These are phyloP conservation scores for Solanum arcanum DNA, from an alignment of 257 asterid genomes.

Conservation along the genomic window DNA sequence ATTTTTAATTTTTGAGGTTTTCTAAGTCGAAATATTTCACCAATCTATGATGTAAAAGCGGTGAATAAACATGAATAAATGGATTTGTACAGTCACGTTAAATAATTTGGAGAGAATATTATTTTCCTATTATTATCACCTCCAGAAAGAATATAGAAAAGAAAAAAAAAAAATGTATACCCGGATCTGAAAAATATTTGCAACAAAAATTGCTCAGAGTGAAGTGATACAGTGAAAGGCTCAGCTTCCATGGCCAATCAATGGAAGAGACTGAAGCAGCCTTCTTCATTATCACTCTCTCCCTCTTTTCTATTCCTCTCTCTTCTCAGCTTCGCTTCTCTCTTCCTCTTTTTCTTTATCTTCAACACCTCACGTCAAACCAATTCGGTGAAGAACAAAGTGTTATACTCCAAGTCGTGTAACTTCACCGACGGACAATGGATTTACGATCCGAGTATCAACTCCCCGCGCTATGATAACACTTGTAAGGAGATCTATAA, in stretches of 20 bases:
- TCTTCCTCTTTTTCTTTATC: conserved; percentile 50
- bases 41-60: background rate
- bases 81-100: background rate
- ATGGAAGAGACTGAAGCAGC: conserved; percentile 26
- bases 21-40: background rate
- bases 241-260: conserved; percentile 43
- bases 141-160: background rate
- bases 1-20: too few species aligned
- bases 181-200: background rate
- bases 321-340: conserved; percentile 42
- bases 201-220: background rate
- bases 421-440: conserved; percentile 68
- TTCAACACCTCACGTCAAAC: conserved; percentile 7
- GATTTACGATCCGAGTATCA: conserved; percentile 52
- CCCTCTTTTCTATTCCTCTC: conserved; percentile 31
- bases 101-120: too few species aligned
- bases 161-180: background rate
- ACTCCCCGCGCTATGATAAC: conserved; percentile 59
- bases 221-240: conserved; percentile 2
- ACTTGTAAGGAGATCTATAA: conserved; percentile 91
- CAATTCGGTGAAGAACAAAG: background rate
- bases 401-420: conserved; percentile 16
- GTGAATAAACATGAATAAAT: too few species aligned
- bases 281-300: conserved; percentile 9
- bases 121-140: background rate